Conservation (phyloP, 176 grass and related monocot genomes). For the Aegilops bicornis region DNA sequence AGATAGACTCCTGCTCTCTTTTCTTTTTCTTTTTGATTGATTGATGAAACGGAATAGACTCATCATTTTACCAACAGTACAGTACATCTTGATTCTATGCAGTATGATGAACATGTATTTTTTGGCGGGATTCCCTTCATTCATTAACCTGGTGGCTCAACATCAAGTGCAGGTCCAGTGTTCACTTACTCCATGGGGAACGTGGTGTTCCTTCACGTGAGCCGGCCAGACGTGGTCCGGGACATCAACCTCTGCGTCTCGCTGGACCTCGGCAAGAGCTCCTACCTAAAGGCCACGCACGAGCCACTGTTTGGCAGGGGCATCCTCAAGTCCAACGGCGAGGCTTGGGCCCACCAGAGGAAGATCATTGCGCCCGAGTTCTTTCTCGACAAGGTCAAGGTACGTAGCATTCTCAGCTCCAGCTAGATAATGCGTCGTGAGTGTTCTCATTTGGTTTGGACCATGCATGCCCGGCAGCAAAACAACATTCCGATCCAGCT, state of each 20-base stretch:
- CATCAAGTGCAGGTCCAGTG: constrained; percentile 53
- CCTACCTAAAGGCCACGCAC: constrained; percentile 87
- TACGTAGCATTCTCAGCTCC: constrained; percentile 13
- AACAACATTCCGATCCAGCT: constrained; percentile 16
- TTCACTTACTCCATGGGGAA: constrained; percentile 81
- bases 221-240: constrained; percentile 68
- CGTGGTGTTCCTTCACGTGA: constrained; percentile 85
- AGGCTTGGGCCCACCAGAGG: constrained; percentile 72
- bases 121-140: too few species aligned
- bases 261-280: constrained; percentile 84
- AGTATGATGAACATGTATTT: too few species aligned
- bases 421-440: constrained; percentile 19
- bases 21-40: too few species aligned
- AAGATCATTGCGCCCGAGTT: constrained; percentile 95
- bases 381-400: constrained; percentile 96
- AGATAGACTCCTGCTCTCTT: too few species aligned
- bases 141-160: too few species aligned
- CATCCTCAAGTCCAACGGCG: constrained; percentile 92
- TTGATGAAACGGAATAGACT: too few species aligned
- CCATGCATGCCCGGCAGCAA: constrained; percentile 22
- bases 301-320: constrained; percentile 86
- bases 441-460: constrained; percentile 8
- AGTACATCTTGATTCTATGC: too few species aligned
- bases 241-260: constrained; percentile 88
- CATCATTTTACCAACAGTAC: too few species aligned